Evolutionary conservation across 2,329 filamentous ascomycete species (phyloP), one percentile per base, ranked within the genome.

Genomic region (Trichoderma sp.): DNA sequence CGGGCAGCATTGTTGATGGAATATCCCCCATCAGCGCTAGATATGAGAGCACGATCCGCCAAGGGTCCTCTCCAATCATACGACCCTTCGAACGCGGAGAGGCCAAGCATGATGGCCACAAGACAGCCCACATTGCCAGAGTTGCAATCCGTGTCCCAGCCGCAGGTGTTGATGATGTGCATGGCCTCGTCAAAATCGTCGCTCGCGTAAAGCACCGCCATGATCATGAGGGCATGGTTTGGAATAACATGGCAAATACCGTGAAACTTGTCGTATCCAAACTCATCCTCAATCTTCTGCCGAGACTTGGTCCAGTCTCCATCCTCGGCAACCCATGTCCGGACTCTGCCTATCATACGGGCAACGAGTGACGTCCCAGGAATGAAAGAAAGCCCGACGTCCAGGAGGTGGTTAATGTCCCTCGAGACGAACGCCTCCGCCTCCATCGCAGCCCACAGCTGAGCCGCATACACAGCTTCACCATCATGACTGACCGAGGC

Each of bases 131-230:
- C 64, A 50, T 78, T 78, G 1, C 76, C 76, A 3, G 75, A 75
- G 54, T 78, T 78, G 68, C 75, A 78, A 64, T 78, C 76, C 1
- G 76, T 78, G 66, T 78, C 76, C 75, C 76, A 78, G 60, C 75
- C 75, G 51, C 71, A 72, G 1, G 74, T 77, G 62, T 75, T 76
- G 63, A 76, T 68, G 47, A 77, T 75, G 60, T 76, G 75, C 72
- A 77, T 74, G 1, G 75, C 75, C 47, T 73, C 70, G 28, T 72
- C 65, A 47, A 76, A 77, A 48, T 73, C 67, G 43, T 73, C 65
- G 2, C 71, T 71, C 1, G 67, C 73, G 24, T 74, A 76, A 5
- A 76, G 54, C 7, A 77, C 64, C 1, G 74, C 63, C 71, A 76
- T 70, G 48, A 76, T 70, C 74, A 76, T 76, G 50, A 77, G 63